Evolutionary conservation across 257 asterid species (phyloP).

Genomic region (Echium plantagineum): DNA sequence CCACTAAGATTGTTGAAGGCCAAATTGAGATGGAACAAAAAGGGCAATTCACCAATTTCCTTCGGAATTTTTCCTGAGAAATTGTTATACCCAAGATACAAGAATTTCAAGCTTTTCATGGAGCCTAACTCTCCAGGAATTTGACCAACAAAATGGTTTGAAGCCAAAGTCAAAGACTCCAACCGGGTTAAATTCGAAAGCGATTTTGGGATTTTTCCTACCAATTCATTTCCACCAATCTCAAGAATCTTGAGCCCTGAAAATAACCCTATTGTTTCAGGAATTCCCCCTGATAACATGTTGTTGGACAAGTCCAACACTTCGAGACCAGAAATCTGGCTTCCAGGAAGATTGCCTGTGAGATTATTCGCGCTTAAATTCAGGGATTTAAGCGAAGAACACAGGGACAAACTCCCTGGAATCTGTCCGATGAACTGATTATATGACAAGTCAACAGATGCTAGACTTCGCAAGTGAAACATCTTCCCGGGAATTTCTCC

Average conservation of each 20-base stretch:
- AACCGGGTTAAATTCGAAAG: conserved; percentile 37
- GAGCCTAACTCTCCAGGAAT: conserved; percentile 41
- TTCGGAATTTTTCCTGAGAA: conserved; percentile 60
- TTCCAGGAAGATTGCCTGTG: conserved; percentile 41
- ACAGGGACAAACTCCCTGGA: conserved; percentile 26
- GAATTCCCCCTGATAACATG: conserved; percentile 53
- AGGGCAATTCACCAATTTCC: conserved; percentile 40
- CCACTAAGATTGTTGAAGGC: conserved; percentile 75
- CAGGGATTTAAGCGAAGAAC: conserved; percentile 36
- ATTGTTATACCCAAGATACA: conserved; percentile 76
- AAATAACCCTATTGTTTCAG: conserved; percentile 36
- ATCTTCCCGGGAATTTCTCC: conserved; percentile 37
- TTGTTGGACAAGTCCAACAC: conserved; percentile 65
- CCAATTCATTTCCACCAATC: conserved; percentile 62
- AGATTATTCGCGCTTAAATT: conserved; percentile 69
- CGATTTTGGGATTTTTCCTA: conserved; percentile 47
- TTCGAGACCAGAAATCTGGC: conserved; percentile 30
- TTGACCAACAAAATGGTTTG: conserved; percentile 58
- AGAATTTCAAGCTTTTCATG: conserved; percentile 42
- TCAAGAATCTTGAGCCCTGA: conserved; percentile 51
- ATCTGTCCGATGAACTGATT: conserved; percentile 56
- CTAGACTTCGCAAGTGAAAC: conserved; percentile 40
- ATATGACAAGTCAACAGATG: conserved; percentile 48
- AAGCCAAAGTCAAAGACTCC: conserved; percentile 56
- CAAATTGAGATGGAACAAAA: conserved; percentile 54